Conservation (phyloP, 129 eudicot species). For the Saposhnikovia divaricata region DNA sequence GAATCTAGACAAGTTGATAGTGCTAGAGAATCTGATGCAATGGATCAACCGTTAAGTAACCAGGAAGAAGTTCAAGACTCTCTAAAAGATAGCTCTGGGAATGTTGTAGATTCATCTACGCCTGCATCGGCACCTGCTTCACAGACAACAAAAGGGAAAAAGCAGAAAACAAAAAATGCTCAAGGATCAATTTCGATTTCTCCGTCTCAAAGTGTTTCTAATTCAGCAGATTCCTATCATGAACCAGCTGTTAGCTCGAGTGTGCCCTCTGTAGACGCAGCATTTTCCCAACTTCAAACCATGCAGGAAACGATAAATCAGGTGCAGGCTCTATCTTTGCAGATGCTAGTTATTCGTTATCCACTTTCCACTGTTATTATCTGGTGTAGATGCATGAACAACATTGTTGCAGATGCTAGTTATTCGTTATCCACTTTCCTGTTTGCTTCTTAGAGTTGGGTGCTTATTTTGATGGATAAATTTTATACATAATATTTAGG, state of each 20-base stretch:
- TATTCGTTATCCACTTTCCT: too few species aligned
- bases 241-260: conserved; percentile 51
- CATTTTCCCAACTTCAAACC: conserved; percentile 49
- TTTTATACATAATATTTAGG: neutral
- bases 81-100: conserved; percentile 35
- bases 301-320: conserved; percentile 69
- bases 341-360: neutral
- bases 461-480: neutral
- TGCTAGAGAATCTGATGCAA: conserved; percentile 29
- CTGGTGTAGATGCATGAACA: neutral
- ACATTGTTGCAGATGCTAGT: too few species aligned
- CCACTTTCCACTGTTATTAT: neutral
- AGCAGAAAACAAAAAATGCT: conserved; percentile 57
- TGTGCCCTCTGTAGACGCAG: conserved; percentile 35
- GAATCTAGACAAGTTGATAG: conserved; percentile 50
- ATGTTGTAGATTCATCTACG: conserved; percentile 26
- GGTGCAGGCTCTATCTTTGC: conserved; percentile 26
- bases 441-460: neutral
- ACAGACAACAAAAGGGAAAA: conserved; percentile 51
- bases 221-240: conserved; percentile 48
- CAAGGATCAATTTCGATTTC: conserved; percentile 56
- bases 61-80: conserved; percentile 47
- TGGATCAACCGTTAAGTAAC: conserved; percentile 37
- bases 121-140: conserved; percentile 37
- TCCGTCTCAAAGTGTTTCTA: conserved; percentile 44